Conservation (phyloP, 371 early-diverging fungal genomes). For the Vairimorpha necatrix region DNA sequence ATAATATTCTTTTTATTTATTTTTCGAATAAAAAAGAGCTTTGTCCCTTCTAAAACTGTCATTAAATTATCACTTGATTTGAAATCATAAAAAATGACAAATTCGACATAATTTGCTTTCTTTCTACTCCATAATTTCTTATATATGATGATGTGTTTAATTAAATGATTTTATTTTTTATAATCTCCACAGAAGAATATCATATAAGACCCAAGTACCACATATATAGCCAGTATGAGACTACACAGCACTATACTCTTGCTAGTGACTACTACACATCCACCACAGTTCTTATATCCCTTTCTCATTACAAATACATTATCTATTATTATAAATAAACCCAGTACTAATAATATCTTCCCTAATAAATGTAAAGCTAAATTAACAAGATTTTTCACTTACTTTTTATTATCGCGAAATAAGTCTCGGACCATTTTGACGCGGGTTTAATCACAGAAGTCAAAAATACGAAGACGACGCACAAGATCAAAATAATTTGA, state of each 20-base stretch:
- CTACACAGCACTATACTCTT: background rate
- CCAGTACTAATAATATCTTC: slow-evolving; percentile 27
- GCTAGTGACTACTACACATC: slow-evolving; percentile 3
- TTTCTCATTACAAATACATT: slow-evolving; percentile 44
- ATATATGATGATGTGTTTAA: too few relatives aligned
- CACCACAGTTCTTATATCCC: slow-evolving; percentile 33
- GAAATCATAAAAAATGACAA: too few relatives aligned
- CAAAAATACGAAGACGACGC: background rate
- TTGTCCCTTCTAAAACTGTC: too few relatives aligned
- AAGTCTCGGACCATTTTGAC: background rate
- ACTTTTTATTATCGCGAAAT: slow-evolving; percentile 28
- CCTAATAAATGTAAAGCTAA: slow-evolving; percentile 29
- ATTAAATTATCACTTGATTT: too few relatives aligned
- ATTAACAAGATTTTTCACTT: slow-evolving; percentile 25
- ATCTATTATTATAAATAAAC: slow-evolving; percentile 38
- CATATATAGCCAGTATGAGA: background rate
- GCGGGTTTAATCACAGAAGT: slow-evolving; percentile 12
- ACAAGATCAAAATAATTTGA: slow-evolving; percentile 8
- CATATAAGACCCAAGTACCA: background rate
- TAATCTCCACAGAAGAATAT: slow-evolving; percentile 8
- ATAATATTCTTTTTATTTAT: too few relatives aligned
- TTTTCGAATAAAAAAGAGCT: too few relatives aligned
- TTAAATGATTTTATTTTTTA: too few relatives aligned
- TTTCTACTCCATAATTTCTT: too few relatives aligned
- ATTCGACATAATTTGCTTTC: too few relatives aligned